Evolutionary conservation across 2,329 filamentous ascomycete genomes (phyloP), one percentile per base, ranked within the genome.

Genomic region (Bertia moriformis): DNA sequence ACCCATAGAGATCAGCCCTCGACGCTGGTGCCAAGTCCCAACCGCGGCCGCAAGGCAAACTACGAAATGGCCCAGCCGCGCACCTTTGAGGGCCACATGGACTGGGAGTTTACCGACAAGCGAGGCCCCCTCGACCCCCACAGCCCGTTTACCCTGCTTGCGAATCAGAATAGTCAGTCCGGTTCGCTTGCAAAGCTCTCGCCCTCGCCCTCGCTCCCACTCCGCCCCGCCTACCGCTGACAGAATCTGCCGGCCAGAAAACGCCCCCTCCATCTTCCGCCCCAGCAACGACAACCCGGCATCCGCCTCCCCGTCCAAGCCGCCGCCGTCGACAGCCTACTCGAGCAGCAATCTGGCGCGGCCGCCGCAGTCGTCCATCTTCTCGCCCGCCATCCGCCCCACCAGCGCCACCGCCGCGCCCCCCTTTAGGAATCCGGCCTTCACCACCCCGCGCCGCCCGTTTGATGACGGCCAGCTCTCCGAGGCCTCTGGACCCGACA

Each of bases 51-150:
- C n/a, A n/a, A n/a, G n/a, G n/a, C n/a, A n/a, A n/a, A n/a, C n/a
- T n/a, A n/a, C n/a, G n/a, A n/a, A n/a, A n/a, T n/a, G 22, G n/a
- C 22, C 22, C 7, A 27, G 22, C 22, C 22, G 7, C 63, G 75
- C 48, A 73, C 67, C 2, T 68, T 62, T 45, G 73, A 78, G 55
- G 63, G 70, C 44, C 73, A 63, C 45, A 80, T 80, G 75, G 75
- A 79, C 48, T 80, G 71, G 70, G 71, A 79, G 51, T 79, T 74
- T 27, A n/a, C 22, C 53, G 67, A 78, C 48, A 65, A 62, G 43
- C 55, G 60, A 37, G 72, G 67, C 2, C 73, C 72, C 14, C 55
- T 73, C 43, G 75, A 79, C 55, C 66, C 65, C 14, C 72, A 70
- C 7, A 78, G 73, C 45, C 75, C 75, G 2, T 79, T 78, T 52